phyloP scores from a whole-genome alignment of 768 basidiomycete species.

The Amanita fuliginea region DNA sequence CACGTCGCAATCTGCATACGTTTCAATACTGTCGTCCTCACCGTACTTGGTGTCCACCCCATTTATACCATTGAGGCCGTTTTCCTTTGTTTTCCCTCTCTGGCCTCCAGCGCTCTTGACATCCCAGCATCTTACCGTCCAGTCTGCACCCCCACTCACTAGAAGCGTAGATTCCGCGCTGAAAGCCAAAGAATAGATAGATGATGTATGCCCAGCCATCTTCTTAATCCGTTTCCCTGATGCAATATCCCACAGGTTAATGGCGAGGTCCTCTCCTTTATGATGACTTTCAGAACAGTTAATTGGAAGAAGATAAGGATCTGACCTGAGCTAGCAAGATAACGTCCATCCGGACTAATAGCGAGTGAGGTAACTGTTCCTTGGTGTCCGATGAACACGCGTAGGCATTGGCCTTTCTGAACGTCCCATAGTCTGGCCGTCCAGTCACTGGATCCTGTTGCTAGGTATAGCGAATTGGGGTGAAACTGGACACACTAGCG shows the following conservation, averaged over 20 bases:
- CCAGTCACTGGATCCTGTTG: slow-evolving; percentile 94
- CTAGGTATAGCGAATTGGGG: slow-evolving; percentile 94
- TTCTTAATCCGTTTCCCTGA: slow-evolving; percentile 94
- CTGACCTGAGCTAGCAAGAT: slow-evolving; percentile 81
- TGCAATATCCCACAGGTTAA: slow-evolving; percentile 94
- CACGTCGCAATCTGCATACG: slow-evolving; percentile 36
- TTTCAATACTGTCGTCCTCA: slow-evolving; percentile 54
- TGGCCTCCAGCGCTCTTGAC: slow-evolving; percentile 69
- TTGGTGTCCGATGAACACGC: slow-evolving; percentile 94
- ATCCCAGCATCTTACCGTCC: slow-evolving; percentile 99
- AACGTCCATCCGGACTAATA: slow-evolving; percentile 88
- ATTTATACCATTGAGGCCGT: slow-evolving; percentile 25
- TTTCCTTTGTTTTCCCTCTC: slow-evolving; percentile 45
- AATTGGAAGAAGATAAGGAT: neutral
- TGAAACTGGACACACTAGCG: slow-evolving; percentile 88
- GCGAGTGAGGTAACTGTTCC: slow-evolving; percentile 79
- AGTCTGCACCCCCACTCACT: slow-evolving; percentile 87
- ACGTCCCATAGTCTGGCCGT: slow-evolving; percentile 97
- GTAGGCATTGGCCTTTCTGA: slow-evolving; percentile 87
- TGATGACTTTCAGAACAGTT: slow-evolving; percentile 1
- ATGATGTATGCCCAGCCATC: slow-evolving; percentile 87
- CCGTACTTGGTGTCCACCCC: slow-evolving; percentile 19
- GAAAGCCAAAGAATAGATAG: slow-evolving; percentile 85
- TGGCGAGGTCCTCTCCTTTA: slow-evolving; percentile 79
- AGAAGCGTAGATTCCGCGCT: slow-evolving; percentile 86